Evolutionary conservation across 108 stramenopile species (phyloP), one percentile per base, ranked within the genome.

Genomic region (Nitzschia palea): DNA sequence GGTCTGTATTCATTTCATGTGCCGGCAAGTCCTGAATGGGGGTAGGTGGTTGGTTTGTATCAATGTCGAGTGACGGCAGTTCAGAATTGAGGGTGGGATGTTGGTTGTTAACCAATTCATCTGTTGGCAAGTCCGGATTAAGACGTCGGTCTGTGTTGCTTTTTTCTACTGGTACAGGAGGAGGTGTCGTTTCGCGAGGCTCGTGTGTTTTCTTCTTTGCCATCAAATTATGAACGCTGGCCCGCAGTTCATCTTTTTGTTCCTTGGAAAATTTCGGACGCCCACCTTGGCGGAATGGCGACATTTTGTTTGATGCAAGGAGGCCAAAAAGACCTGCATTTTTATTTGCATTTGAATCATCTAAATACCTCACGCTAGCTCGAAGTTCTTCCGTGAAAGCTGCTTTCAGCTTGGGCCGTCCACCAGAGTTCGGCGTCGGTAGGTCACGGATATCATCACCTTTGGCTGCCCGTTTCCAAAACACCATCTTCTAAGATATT

Each of bases 381-480:
- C 62, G 62, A n/a, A 63, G 62, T 33, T 63, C 62, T 0, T 63
- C 45, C 0, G 62, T 48, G 17, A 63, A 63, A 5, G 62, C 62
- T 47, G 44, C 18, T 28, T 30, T 50, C 10, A 63, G 37, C 28
- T 45, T 63, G 9, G 62, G 62, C 28, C 62, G 58, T 18, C 40
- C 23, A 9, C 59, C 59, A 14, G 18, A 20, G 37, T 8, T 23
- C 31, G 55, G 55, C 10, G 36, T 18, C 0, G 37, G 1, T n/a
- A 6, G 18, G 5, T 43, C 59, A 26, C 59, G 59, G 27, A 60
- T 60, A 25, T 60, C 59, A 0, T 22, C 59, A 15, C 31, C 31
- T 4, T 31, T 34, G 8, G 12, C 3, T 0, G 1, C 20, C 1
- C 55, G 55, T 26, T 56, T 56, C 55, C 55, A 56, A 33, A 56